Evolutionary conservation across 768 basidiomycete species (phyloP).

Genomic region (Agrocybe pediades): DNA sequence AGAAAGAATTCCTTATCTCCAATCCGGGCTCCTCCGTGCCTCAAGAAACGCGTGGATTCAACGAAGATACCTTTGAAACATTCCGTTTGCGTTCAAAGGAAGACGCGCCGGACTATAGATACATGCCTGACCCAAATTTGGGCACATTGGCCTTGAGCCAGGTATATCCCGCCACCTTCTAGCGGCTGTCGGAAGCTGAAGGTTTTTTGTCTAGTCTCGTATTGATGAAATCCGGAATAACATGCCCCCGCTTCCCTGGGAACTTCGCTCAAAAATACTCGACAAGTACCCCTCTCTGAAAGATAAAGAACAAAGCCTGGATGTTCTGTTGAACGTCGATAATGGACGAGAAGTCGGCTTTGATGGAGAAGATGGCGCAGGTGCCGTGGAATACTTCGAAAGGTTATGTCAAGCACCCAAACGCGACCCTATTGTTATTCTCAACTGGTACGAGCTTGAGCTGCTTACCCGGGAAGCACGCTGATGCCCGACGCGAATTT

Average conservation of each 20-base stretch:
- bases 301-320: conserved; percentile 64
- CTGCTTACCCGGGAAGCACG: background rate
- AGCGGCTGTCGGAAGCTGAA: background rate
- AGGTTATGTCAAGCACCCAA: conserved; percentile 45
- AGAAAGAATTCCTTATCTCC: conserved; percentile 55
- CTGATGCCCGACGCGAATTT: background rate
- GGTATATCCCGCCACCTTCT: conserved; percentile 26
- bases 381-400: conserved; percentile 84
- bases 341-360: conserved; percentile 60
- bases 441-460: conserved; percentile 75
- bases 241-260: conserved; percentile 80
- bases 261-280: conserved; percentile 59
- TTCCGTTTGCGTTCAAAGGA: conserved; percentile 87
- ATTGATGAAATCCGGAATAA: conserved; percentile 48
- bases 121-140: conserved; percentile 97
- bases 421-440: conserved; percentile 68
- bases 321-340: conserved; percentile 77
- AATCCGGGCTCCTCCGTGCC: conserved; percentile 43
- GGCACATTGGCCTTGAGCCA: conserved; percentile 66
- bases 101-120: conserved; percentile 93
- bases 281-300: conserved; percentile 30
- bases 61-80: conserved; percentile 81
- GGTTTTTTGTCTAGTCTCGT: conserved; percentile 51
- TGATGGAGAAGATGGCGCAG: conserved; percentile 51
- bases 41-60: conserved; percentile 92